Base-by-base conservation (phyloP, 2,329 filamentous ascomycete species). In the Ascochyta lentis region DNA sequence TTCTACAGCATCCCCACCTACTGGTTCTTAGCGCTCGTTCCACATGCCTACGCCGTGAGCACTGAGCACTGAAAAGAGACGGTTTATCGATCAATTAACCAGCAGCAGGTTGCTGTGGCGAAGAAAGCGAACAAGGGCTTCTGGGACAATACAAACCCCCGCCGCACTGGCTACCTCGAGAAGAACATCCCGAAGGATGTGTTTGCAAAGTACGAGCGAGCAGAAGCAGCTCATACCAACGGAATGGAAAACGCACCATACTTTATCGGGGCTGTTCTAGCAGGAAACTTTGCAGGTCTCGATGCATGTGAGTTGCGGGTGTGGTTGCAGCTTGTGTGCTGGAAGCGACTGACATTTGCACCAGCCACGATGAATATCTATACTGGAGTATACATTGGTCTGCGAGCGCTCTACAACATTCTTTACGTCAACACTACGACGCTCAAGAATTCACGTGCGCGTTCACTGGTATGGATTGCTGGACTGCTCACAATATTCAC, bases 191-290 rank as follows among this genome's bases (percentile, higher is more conserved):
- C 22, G 13, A 57, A 51, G 6, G 66, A 70, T 3, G 65, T 70
- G 23, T 78, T 73, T 54, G 74, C 68, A 2, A 66, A 66, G 1
- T 81, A 67, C 43, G 78, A 81, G 67, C 74, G 79, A 38, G 73
- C 74, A 12, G 73, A 79, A 53, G 74, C 76, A 15, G 78, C 78
- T 27, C 79, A 81, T 59, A 67, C 73, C 22, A 82, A 82, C 59
- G 66, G 73, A 22, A 61, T 81, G 47, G 80, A 82, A 65, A 80
- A 77, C 48, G 69, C 80, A 59, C 77, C 79, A 1, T 53, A 81
- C 5, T 81, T 80, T 58, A 65, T 78, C 16, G 77, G 78, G 0
- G 76, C 79, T 1, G 67, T 81, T 4, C 58, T 81, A 19, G 70
- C 75, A 4, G 79, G 75, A 0, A 73, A 79, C 40, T 60, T 79